phyloP scores from a whole-genome alignment of 1,284 basidiomycete genomes.

The Cystobasidium sp. region DNA sequence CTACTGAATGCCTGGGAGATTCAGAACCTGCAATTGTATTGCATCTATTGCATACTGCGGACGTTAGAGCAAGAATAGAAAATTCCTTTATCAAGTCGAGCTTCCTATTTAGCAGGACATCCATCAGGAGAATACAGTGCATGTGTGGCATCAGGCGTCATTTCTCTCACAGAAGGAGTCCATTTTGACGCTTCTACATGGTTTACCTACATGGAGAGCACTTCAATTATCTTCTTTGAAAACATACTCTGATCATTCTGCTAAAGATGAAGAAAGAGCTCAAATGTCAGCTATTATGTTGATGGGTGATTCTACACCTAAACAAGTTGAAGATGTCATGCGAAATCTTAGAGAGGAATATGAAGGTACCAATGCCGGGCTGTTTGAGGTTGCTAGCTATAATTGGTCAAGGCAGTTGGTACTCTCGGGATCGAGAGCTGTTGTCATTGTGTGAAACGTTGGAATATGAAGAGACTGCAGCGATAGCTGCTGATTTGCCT shows the following conservation, averaged over 20 bases:
- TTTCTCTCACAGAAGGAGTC: conserved; percentile 52
- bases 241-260: too few species aligned
- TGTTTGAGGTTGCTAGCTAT: conserved; percentile 54
- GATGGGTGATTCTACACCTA: conserved; percentile 49
- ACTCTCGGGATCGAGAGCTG: conserved; percentile 52
- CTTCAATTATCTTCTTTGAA: too few species aligned
- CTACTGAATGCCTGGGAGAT: conserved; percentile 13
- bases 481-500: conserved; percentile 55
- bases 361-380: conserved; percentile 35
- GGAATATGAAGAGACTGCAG: conserved; percentile 51
- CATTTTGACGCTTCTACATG: conserved; percentile 53
- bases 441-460: conserved; percentile 52
- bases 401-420: conserved; percentile 54
- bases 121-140: conserved; percentile 55
- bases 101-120: conserved; percentile 53
- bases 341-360: conserved; percentile 39
- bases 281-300: conserved; percentile 54
- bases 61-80: conserved; percentile 51
- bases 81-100: conserved; percentile 44
- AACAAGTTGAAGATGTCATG: conserved; percentile 52
- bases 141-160: conserved; percentile 52
- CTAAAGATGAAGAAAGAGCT: too few species aligned
- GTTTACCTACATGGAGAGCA: conserved; percentile 51
- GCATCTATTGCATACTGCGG: conserved; percentile 53
- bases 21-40: conserved; percentile 55